phyloP scores from a whole-genome alignment of 23 red algal genomes.

The Agarophyton chilense region DNA sequence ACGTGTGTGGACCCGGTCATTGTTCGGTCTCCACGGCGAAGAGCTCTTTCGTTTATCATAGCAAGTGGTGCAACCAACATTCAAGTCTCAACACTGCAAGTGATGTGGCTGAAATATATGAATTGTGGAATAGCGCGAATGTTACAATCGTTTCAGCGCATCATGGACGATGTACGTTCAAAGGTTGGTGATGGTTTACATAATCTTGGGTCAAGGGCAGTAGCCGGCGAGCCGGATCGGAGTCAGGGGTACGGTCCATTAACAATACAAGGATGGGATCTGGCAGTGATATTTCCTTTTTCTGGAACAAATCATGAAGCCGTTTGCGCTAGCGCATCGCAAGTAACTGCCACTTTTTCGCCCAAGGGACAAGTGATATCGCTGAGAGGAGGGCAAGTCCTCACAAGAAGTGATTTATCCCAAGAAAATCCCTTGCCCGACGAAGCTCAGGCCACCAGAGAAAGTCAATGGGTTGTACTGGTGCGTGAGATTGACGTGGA shows the following conservation, averaged over 20 bases:
- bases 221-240: too few relatives aligned
- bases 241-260: not conserved
- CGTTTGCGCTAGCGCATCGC: conserved; percentile 2
- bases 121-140: not conserved
- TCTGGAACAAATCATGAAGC: not conserved
- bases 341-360: conserved; percentile 1
- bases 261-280: conserved; percentile 18
- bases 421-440: not conserved
- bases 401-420: not conserved
- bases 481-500: conserved; percentile 51
- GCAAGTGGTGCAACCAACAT: not conserved
- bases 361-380: conserved; percentile 23
- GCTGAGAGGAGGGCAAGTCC: conserved; percentile 13
- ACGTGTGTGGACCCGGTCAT: not conserved
- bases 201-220: not conserved
- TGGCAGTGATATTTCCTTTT: conserved; percentile 1
- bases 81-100: conserved; percentile 1
- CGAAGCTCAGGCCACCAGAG: not conserved
- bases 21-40: not conserved
- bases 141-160: not conserved
- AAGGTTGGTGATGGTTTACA: not conserved
- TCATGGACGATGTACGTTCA: not conserved
- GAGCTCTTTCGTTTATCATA: not conserved
- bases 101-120: not conserved
- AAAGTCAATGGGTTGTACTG: conserved; percentile 36